Conservation (phyloP, 2,329 filamentous ascomycete genomes). For the Emericellopsis cladophorae region DNA sequence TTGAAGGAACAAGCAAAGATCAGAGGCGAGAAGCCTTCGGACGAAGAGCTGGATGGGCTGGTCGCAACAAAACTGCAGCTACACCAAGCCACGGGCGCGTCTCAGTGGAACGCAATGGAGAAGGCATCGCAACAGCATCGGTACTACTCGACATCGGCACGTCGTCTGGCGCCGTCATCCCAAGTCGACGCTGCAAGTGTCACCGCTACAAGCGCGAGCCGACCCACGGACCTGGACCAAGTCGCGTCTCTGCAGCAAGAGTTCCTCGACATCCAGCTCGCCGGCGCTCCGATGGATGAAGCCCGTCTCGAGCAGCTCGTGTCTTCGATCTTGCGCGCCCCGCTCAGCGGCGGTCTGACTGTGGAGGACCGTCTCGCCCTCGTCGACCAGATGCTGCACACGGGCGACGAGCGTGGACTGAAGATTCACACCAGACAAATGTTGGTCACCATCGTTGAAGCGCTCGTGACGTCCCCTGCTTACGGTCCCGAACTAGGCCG, state of each 20-base stretch:
- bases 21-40: constrained; percentile 11
- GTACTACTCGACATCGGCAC: constrained; percentile 18
- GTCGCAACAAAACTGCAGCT: constrained; percentile 19
- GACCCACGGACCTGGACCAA: too few relatives aligned
- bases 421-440: constrained; percentile 30
- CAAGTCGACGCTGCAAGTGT: too few relatives aligned
- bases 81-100: constrained; percentile 13
- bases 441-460: constrained; percentile 32
- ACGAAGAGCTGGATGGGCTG: constrained; percentile 15
- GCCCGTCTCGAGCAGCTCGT: constrained; percentile 24
- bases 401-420: constrained; percentile 31
- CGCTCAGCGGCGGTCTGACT: constrained; percentile 7
- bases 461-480: constrained; percentile 17
- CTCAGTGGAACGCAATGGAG: constrained; percentile 21
- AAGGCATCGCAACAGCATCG: constrained; percentile 20
- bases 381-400: constrained; percentile 28
- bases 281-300: constrained; percentile 20
- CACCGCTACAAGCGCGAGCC: too few relatives aligned
- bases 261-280: constrained; percentile 19
- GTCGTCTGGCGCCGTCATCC: not conserved
- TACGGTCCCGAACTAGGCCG: constrained; percentile 19
- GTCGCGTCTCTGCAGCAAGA: not conserved
- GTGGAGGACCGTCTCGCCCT: constrained; percentile 20
- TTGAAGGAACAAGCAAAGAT: constrained; percentile 16
- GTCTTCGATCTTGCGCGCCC: constrained; percentile 19